Percentiles rank a stretch among this genome's conserved stretches.
Evolutionary conservation across 352 stramenopile species (phyloP).

Genomic region (Phytophthora foliorum): DNA sequence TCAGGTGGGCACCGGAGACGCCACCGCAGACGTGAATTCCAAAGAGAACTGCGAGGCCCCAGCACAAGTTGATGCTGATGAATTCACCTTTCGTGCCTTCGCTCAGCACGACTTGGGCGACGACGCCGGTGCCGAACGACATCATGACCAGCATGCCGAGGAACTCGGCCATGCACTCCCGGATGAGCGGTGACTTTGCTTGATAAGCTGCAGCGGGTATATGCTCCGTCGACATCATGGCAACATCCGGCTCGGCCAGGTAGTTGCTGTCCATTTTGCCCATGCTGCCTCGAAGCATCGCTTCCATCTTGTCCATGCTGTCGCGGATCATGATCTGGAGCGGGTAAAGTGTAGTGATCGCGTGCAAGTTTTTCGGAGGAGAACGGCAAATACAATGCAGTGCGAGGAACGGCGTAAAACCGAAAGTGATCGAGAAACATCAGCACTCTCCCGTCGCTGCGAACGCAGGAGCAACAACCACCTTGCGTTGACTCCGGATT

Average conservation of each 20-base stretch:
- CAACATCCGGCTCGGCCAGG: slow-evolving; percentile 37
- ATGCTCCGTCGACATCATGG: slow-evolving; percentile 36
- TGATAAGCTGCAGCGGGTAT: slow-evolving; percentile 24
- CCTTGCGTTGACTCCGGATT: slow-evolving; percentile 15
- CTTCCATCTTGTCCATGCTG: slow-evolving; percentile 30
- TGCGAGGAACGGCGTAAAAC: slow-evolving; percentile 27
- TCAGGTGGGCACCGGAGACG: slow-evolving; percentile 61
- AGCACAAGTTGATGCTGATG: slow-evolving; percentile 66
- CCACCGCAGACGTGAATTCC: slow-evolving; percentile 64
- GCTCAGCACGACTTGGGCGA: slow-evolving; percentile 64
- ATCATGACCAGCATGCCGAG: slow-evolving; percentile 68
- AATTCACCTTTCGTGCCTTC: slow-evolving; percentile 61
- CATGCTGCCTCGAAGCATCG: slow-evolving; percentile 29
- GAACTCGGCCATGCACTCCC: slow-evolving; percentile 71
- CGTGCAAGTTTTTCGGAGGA: background rate
- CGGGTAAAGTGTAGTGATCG: background rate
- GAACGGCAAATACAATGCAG: slow-evolving; percentile 13
- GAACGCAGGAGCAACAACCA: slow-evolving; percentile 10
- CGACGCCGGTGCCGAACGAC: slow-evolving; percentile 63
- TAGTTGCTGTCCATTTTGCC: slow-evolving; percentile 42
- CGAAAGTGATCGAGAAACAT: slow-evolving; percentile 16
- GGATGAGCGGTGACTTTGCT: slow-evolving; percentile 51
- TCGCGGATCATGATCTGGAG: slow-evolving; percentile 23
- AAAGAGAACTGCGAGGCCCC: slow-evolving; percentile 67
- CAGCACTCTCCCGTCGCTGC: slow-evolving; percentile 23